Base-by-base conservation (phyloP, 192 early-diverging fungal species). In the Coemansia sp. region DNA sequence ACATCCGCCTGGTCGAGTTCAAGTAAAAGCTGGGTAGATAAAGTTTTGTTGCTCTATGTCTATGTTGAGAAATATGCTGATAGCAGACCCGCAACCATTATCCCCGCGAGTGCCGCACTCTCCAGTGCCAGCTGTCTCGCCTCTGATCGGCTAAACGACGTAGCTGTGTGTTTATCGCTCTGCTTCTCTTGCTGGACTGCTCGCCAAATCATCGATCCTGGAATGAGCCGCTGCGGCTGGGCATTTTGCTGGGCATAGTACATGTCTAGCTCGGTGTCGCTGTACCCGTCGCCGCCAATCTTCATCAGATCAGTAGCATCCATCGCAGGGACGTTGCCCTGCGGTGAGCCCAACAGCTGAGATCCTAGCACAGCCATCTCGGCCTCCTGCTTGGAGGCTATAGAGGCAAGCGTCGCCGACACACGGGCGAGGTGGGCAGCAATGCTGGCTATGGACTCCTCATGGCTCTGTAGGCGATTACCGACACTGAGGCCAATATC, bases 1-100 rank as follows among this genome's bases (percentile, higher is more conserved):
- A 94, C 78, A 88, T 96, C 62, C 94, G 95, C 83, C 76, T 96
- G 56, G 79, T 95, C 35, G 82, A 83, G 33, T 77, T 89, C 64
- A 89, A 89, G 79, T 84, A 86, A 42, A 38, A 39, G 18, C 6
- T 43, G 25, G 2, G 21, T 42, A 4, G 28, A 21, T 45, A 9
- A 55, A 55, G 13, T 31, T 50, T 37, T 3, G n/a, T 55, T 43
- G 58, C 5, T 14, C 28, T 13, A 31, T 20, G 13, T 21, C 12
- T 45, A 62, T 5, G 11, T 13, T 36, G 62, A n/a, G 16, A 67
- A 31, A 31, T 67, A 68, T 34, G 59, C 59, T 16, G 66, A 31
- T 11, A 26, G 36, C 52, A 67, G n/a, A 3, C 61, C 69, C 1
- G 61, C 55, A 20, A 33, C 74, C 33, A 64, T 20, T 12, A 68